Base-by-base conservation (phyloP, 495 filamentous ascomycete species). In the Jackrogersella minutella region DNA sequence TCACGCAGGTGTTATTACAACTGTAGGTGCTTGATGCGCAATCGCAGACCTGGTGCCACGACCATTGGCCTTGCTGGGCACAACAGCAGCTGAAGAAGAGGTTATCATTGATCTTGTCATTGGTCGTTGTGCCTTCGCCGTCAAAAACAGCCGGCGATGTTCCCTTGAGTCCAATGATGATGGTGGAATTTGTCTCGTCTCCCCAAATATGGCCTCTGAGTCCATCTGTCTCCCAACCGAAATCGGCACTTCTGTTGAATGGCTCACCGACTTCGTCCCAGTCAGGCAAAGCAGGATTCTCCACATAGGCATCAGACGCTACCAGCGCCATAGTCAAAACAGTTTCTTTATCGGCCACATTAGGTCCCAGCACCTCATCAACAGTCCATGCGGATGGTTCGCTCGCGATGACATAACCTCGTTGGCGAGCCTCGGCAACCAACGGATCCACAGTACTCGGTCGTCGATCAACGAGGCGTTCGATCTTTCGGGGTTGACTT, bases 51-150 rank as follows among this genome's bases (percentile, higher is more conserved):
- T 95, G 89, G 53, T 88, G 87, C 90, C 92, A 97, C 19, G 92
- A 85, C 78, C 87, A 90, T 13, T 91, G 90, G 0, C 92, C 91
- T 59, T 96, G 92, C 79, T 97, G 91, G 9, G 87, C 95, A 78
- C 95, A 99, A 74, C 95, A 99, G 78, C 95, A 99, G 73, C 93
- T 93, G 80, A 97, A 97, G 74, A 94, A 96, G 7, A 99, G 85
- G 72, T 99, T 99, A 74, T 99, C 95, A 74, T 99, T 99, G 47
- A 91, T 80, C 76, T 99, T 99, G 78, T 99, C 95, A 71, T 97
- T 97, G 3, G 93, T 97, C 0, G 93, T 97, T 0, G 95, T 97
- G 10, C 92, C 93, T 7, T 93, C 91, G 2, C 95, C 95, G 74
- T 98, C 95, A 73, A 97, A 98, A 8, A 98, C 87, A 9, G 96